Evolutionary conservation across 2,329 filamentous ascomycete genomes (phyloP), one percentile per base, ranked within the genome.

Genomic region (Neopestalotiopsis sp.): DNA sequence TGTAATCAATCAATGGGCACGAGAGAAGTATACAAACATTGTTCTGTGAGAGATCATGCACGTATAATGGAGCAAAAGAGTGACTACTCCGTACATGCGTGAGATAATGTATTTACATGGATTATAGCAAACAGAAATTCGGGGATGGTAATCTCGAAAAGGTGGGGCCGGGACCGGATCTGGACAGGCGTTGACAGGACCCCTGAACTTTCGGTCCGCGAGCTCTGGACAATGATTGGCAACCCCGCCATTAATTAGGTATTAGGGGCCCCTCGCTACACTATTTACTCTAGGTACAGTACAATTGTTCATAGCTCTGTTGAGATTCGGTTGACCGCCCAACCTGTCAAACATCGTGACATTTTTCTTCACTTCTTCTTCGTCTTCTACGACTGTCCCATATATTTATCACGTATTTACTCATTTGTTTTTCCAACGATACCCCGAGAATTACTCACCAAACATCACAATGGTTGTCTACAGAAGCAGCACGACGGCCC

Each of bases 401-500:
- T 38, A 38, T 4, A 17, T 24, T 20, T 24, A 7, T 52, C 45
- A n/a, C 7, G 4, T 17, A n/a, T 17, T 52, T n/a, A n/a, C 45
- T 10, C 4, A 17, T 24, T 17, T 52, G 14, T n/a, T 52, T 52
- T 52, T 52, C 45, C 20, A n/a, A 24, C 45, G 45, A 52, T 52
- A 52, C 45, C 45, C 14, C 20, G 17, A n/a, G 45, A 24, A 38
- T 7, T 52, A 9, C 14, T 52, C 45, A 20, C 30, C 57, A 38
- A 20, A 14, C 30, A 57, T 14, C 72, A 66, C 4, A 71, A 86
- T 86, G 84, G 81, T 84, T 40, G 84, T 98, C 77, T 95, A 97
- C 85, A 92, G 94, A 76, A 94, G 96, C 75, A 98, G 93, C 85
- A 98, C 96, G 69, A 98, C 95, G 72, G 96, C 96, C 56, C 96